Evolutionary conservation across 1,284 basidiomycete species (phyloP).

Genomic region (Melampsora americana): DNA sequence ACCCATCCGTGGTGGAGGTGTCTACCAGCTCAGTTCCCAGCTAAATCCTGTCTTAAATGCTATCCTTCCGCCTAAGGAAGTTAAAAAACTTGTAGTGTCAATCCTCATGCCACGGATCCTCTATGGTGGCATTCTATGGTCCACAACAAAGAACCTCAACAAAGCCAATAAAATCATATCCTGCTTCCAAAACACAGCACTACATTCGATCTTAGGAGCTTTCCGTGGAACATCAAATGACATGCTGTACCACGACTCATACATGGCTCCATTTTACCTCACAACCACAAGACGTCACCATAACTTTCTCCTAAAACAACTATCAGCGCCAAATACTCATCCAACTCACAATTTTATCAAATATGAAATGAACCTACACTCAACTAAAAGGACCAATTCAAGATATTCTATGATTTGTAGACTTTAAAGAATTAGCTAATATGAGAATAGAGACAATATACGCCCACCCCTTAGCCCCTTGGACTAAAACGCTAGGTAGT

Average conservation of each 20-base stretch:
- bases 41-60: too few species aligned
- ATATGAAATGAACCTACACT: neutral
- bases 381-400: neutral
- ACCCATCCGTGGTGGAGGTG: too few species aligned
- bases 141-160: neutral
- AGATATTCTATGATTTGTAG: neutral
- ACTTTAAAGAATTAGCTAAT: neutral
- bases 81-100: neutral
- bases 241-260: too few species aligned
- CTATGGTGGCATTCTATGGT: too few species aligned
- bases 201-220: too few species aligned
- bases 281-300: too few species aligned
- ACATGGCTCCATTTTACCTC: too few species aligned
- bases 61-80: neutral
- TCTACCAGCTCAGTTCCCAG: too few species aligned
- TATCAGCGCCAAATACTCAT: neutral
- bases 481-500: neutral
- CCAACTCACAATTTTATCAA: neutral
- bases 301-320: neutral
- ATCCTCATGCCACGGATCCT: neutral
- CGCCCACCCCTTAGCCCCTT: neutral
- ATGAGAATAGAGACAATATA: neutral
- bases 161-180: neutral
- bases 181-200: too few species aligned
- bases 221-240: too few species aligned